Conservation (phyloP, 805 yeast genomes). For the Hanseniaspora singularis region DNA sequence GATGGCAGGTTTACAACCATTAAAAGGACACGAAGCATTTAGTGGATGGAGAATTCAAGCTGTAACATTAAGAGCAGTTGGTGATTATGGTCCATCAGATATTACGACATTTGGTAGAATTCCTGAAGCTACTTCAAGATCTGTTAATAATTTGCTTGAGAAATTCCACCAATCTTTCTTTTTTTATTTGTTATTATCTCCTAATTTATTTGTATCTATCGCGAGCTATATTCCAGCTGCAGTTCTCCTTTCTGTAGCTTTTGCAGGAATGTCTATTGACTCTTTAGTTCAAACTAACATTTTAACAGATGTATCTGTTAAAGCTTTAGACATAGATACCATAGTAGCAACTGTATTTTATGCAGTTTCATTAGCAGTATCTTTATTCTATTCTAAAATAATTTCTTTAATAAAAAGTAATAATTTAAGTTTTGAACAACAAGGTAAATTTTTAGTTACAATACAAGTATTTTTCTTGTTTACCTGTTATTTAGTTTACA, state of each 20-base stretch:
- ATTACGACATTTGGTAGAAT: conserved; percentile 86
- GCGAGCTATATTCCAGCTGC: conserved; percentile 89
- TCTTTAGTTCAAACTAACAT: conserved; percentile 34
- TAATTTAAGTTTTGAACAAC: conserved; percentile 15
- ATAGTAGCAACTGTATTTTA: conserved; percentile 21
- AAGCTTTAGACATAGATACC: conserved; percentile 17
- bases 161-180: conserved; percentile 96
- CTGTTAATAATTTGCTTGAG: conserved; percentile 83
- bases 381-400: conserved; percentile 18
- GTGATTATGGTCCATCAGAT: conserved; percentile 49
- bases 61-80: conserved; percentile 61
- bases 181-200: conserved; percentile 72
- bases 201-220: conserved; percentile 74
- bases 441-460: conserved; percentile 18
- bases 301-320: conserved; percentile 16
- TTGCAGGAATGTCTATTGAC: conserved; percentile 55
- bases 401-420: conserved; percentile 5
- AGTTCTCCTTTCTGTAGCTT: conserved; percentile 54
- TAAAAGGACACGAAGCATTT: conserved; percentile 75
- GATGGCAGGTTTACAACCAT: conserved; percentile 50
- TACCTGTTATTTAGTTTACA: conserved; percentile 20
- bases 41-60: conserved; percentile 96
- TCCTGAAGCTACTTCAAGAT: conserved; percentile 73
- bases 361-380: conserved; percentile 27
- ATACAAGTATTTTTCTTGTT: conserved; percentile 16